These are phyloP conservation scores for Arctium minus DNA, from an alignment of 129 eudicot species.

Conservation along the genomic window DNA sequence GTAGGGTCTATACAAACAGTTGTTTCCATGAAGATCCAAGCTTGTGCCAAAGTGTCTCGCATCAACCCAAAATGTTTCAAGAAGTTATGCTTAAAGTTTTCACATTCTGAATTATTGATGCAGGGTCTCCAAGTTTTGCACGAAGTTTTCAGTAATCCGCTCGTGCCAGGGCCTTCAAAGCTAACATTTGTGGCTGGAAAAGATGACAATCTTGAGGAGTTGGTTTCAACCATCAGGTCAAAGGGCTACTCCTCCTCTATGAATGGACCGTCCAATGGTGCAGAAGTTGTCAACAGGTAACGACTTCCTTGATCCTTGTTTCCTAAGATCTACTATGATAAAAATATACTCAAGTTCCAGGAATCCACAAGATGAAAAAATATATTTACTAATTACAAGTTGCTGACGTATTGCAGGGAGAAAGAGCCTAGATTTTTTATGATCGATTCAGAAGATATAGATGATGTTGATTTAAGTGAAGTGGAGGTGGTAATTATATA, in stretches of 20 bases:
- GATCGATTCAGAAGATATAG: slow-evolving; percentile 3
- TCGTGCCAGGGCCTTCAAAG: too few species aligned
- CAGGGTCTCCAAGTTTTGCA: too few species aligned
- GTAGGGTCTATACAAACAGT: too few species aligned
- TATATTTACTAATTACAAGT: neutral
- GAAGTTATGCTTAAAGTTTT: too few species aligned
- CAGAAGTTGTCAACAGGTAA: slow-evolving; percentile 15
- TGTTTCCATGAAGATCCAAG: too few species aligned
- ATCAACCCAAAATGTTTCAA: too few species aligned
- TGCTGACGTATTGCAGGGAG: slow-evolving; percentile 22
- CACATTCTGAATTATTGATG: too few species aligned
- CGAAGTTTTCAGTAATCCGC: too few species aligned
- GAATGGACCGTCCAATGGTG: neutral
- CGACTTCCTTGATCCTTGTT: neutral
- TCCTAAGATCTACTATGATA: neutral
- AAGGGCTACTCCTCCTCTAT: slow-evolving; percentile 18
- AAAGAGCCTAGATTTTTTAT: slow-evolving; percentile 9
- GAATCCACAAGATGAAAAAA: neutral
- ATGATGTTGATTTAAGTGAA: neutral
- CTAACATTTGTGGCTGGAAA: too few species aligned
- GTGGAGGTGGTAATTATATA: slow-evolving; percentile 13
- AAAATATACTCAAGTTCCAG: neutral
- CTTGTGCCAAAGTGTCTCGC: neutral
- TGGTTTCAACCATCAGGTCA: slow-evolving; percentile 19
- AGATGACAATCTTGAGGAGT: too few species aligned